Base-by-base conservation (phyloP, 805 yeast genomes). In the Maudiozyma saulgeensis region DNA sequence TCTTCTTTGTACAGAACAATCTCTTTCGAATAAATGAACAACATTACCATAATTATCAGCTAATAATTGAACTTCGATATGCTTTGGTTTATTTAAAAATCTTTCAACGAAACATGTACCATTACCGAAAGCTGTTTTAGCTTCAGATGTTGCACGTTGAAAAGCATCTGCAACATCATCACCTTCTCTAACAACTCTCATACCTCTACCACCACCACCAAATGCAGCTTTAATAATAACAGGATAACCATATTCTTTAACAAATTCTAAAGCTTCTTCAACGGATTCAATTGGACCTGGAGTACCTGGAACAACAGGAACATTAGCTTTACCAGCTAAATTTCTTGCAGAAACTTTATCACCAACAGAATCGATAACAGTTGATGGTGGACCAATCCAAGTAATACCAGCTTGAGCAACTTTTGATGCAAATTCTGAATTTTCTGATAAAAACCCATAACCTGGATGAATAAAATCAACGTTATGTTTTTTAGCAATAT, bases 121-220 rank as follows among this genome's bases (percentile, higher is more conserved):
- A 67, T 91, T 89, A 65, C 99, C 99, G 59, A 91, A 91, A n/a
- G 99, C 82, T 39, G 96, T 79, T 62, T 81, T 77, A 52, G 98
- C 98, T 75, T 91, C 99, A 43, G 96, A 85, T 31, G 84, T 80
- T 35, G 98, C 98, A 71, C 99, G 84, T 62, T 76, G 72, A 74
- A 93, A 91, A 37, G 98, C 97, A 67, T 91, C 97, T 43, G 67
- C 83, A 51, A 91, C 80, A 68, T 83, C 87, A 60, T 93, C 99
- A 61, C 96, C 97, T 70, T 91, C 96, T 63, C 95, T 78, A 43
- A 91, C 99, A 46, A 91, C 99, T 74, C 99, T 83, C 98, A 91
- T 93, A 79, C 99, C 99, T 73, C 98, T 82, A 66, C 99, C 99
- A 77, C 99, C 99, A 73, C 99, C 99, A 68, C 99, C 99, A 64